Evolutionary conservation across 495 filamentous ascomycete species (phyloP).

Genomic region (Copromyces sp.): DNA sequence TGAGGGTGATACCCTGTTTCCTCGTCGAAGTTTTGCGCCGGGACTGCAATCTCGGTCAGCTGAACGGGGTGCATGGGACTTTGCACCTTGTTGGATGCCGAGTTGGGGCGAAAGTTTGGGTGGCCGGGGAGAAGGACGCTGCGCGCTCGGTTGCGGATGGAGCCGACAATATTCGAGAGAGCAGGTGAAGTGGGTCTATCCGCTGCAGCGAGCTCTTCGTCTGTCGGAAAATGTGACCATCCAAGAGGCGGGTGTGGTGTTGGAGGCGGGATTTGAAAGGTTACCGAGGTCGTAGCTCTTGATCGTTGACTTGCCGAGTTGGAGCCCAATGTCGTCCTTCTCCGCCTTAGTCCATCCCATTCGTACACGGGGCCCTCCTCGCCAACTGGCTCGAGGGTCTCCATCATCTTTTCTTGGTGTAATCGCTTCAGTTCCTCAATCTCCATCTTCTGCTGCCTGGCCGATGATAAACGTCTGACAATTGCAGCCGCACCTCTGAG

Average conservation of each 20-base stretch:
- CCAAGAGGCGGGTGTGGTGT: conserved; percentile 73
- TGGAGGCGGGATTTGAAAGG: conserved; percentile 28
- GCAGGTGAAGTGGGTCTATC: conserved; percentile 37
- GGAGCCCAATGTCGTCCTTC: conserved; percentile 59
- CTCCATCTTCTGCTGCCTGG: conserved; percentile 68
- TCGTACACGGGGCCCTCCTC: conserved; percentile 62
- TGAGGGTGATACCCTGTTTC: conserved; percentile 31
- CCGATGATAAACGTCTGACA: conserved; percentile 67
- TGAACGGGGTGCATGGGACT: conserved; percentile 50
- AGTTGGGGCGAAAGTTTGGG: conserved; percentile 23
- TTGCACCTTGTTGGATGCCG: conserved; percentile 18
- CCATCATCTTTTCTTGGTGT: conserved; percentile 62
- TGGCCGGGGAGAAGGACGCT: conserved; percentile 40
- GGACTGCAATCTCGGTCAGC: conserved; percentile 49
- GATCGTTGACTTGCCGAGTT: conserved; percentile 11
- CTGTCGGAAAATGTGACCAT: conserved; percentile 73
- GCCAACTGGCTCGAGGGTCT: conserved; percentile 60
- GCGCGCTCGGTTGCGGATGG: conserved; percentile 45
- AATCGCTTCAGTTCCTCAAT: conserved; percentile 69
- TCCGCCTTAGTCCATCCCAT: conserved; percentile 85
- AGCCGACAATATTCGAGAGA: conserved; percentile 49
- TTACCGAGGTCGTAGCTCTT: conserved; percentile 26
- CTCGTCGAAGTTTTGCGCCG: conserved; percentile 34
- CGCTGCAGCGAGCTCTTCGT: conserved; percentile 47
- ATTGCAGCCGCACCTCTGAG: conserved; percentile 90